Evolutionary conservation across 768 basidiomycete genomes (phyloP), one percentile per base, ranked within the genome.

Genomic region (Leccinum subgranulosum): DNA sequence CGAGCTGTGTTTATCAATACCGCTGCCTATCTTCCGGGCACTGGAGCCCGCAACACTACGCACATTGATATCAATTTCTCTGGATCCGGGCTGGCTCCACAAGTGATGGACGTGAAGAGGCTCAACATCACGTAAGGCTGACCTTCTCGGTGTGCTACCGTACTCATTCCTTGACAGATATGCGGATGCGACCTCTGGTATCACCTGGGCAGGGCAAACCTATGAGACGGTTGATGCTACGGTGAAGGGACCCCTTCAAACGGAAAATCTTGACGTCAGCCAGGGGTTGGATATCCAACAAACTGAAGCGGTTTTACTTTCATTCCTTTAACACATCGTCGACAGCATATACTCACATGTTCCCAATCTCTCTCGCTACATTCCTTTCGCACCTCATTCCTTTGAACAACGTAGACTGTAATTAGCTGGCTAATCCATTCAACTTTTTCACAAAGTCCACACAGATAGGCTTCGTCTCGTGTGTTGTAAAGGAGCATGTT

Each of bases 1-100:
- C 78, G 81, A 29, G 82, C 81, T 1, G 68, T 86, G 2, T 79
- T 89, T 59, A 80, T 88, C 67, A 85, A 88, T 63, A 80, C 77
- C 0, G 65, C 79, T 28, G 82, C 85, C 5, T 87, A 78, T 64
- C 68, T 80, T 29, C 61, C 64, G 6, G 72, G 66, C 0, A 64
- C 63, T 47, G 72, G 72, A 15, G 69, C 62, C 4, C 76, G 85
- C 17, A 70, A 64, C 1, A 76, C 70, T 17, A 69, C 71, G 2
- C 81, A 82, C 64, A 62, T 84, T 47, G 64, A 77, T 62, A 62
- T 85, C 6, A 57, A 55, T 19, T 77, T 84, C 61, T 58, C 66
- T 27, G 73, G 64, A 6, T 62, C 31, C 39, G 66, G 62, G 2
- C 47, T 45, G 21, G 36, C 67, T 4, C 74, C 76, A 4, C 60